Base-by-base conservation (phyloP, 1,284 basidiomycete genomes). In the Meripilus lineatus region DNA sequence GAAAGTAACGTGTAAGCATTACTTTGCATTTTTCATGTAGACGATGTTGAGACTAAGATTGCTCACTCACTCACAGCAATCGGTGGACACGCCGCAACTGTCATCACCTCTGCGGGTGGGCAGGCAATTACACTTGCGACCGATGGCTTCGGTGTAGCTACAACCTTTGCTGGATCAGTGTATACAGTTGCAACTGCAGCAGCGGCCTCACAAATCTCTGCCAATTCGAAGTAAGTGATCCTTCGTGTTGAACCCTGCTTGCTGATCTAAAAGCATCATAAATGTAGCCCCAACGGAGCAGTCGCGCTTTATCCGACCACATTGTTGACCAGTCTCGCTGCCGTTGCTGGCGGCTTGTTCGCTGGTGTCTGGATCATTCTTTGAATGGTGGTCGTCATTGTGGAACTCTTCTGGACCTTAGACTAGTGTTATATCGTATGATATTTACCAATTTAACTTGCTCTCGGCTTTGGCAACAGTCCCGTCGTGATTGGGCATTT, bases 81-180 rank as follows among this genome's bases (percentile, higher is more conserved):
- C 38, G 64, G 61, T 18, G 71, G 67, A 1, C 40, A 57, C 4
- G 64, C 56, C 6, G 59, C 55, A 24, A 74, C 72, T 1, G 51
- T 69, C 13, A 57, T 76, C n/a, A 71, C 69, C 5, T 68, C 69
- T 13, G 60, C 45, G 26, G 81, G 72, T 20, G 81, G 78, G 8
- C 40, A 70, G 32, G 80, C 68, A 3, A 61, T 75, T 48, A 83
- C 80, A 2, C 62, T 83, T 11, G 68, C 79, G 5, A 64, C 66
- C 4, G 61, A 61, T 46, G 66, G 65, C 14, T 71, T 60, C 11
- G 77, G 74, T 15, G 58, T 63, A 23, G 68, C 63, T 6, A 81
- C 77, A 8, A 71, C 71, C 20, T 72, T 72, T 45, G 77, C 68
- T 23, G 79, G 77, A 14, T 71, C 71, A 1, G 58, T 68, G 3